Base-by-base conservation (phyloP, 2,329 filamentous ascomycete genomes). In the Ceratocystis eucalypticola region DNA sequence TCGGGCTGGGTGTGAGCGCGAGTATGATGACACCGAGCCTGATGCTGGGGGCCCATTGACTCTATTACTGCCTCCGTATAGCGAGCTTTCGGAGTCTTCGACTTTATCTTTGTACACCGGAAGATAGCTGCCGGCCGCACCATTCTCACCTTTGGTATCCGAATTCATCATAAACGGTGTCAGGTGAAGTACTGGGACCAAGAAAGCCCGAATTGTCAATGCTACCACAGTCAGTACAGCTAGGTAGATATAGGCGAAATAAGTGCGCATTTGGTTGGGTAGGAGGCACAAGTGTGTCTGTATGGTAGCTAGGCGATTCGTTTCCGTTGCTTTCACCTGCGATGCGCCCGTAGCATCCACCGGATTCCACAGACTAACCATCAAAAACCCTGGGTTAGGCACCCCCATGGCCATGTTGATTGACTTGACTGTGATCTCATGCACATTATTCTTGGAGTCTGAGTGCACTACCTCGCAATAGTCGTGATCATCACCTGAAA, bases 351-450 rank as follows among this genome's bases (percentile, higher is more conserved):
- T 62, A 17, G 30, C 57, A 71, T 92, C 88, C 65, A 97, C 81
- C 0, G 94, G 94, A 73, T 99, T 97, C 84, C 91, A 96, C 66
- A 99, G 79, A 74, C 91, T 96, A 50, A 91, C 83, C 77, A 96
- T 85, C 69, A 94, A 79, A 70, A 99, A 94, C 0, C 91, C 94
- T 0, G 94, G 94, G 5, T 83, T 86, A 0, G 89, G 83, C 0
- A 99, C 89, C 7, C 94, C 92, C 94, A 97, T 97, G 20, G 91
- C 91, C 91, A 93, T 96, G 72, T 87, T 95, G 70, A 95, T 85
- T 72, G 88, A 92, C 77, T 99, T 99, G 71, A 97, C 91, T 0
- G 94, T 99, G 70, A 96, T 95, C 74, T 99, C 94, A 62, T 79
- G 80, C 41, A 87, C 83, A 30, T 80, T 82, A 44, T 80, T 81